Percentiles rank a stretch among this genome's conserved stretches.
These are phyloP conservation scores for Benincasa hispida DNA, from an alignment of 306 rosid species.

Conservation along the genomic window DNA sequence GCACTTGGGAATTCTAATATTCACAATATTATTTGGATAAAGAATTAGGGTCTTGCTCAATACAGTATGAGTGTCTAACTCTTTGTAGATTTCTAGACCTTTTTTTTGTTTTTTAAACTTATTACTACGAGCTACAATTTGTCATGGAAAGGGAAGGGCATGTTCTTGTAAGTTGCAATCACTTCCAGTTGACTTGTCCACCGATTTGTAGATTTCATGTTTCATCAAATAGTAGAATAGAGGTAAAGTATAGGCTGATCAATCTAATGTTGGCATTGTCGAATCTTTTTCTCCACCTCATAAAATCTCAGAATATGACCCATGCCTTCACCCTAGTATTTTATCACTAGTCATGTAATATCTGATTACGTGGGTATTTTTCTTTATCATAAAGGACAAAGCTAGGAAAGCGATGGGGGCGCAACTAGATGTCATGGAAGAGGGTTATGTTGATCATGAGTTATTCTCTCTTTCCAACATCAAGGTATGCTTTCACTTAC, in stretches of 20 bases:
- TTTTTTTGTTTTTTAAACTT: neutral
- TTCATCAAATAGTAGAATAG: neutral
- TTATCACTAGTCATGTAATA: neutral
- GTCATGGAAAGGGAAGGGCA: neutral
- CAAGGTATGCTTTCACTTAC: constrained; percentile 42
- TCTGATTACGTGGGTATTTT: neutral
- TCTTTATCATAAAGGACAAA: constrained; percentile 49
- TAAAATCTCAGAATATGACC: neutral
- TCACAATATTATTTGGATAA: neutral
- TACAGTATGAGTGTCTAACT: neutral
- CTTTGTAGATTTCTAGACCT: neutral
- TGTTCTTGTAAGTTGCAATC: neutral
- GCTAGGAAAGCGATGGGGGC: constrained; percentile 72
- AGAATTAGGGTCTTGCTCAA: neutral
- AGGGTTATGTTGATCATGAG: constrained; percentile 57
- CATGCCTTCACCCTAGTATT: neutral
- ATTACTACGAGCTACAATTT: neutral
- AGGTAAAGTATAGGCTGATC: neutral
- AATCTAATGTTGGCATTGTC: neutral
- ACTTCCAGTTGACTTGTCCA: neutral
- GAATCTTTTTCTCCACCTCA: neutral
- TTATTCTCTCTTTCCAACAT: constrained; percentile 78
- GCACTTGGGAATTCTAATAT: neutral
- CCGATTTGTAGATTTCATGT: neutral
- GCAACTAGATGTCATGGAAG: constrained; percentile 77